phyloP scores from a whole-genome alignment of 345 rosid genomes.

The Euphorbia lathyris region DNA sequence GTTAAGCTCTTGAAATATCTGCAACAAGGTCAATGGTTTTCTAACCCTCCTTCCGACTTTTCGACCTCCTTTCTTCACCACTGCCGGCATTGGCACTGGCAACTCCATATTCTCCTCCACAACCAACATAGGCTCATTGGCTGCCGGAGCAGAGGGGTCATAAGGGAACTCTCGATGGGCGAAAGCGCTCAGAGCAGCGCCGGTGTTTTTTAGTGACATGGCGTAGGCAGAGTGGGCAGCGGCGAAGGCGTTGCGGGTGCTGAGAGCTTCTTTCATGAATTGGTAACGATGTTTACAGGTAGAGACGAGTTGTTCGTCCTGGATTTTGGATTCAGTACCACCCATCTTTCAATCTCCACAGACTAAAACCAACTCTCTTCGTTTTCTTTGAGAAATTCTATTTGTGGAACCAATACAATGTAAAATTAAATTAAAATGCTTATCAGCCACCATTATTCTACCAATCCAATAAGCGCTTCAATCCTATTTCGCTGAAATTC shows the following conservation, averaged over 20 bases:
- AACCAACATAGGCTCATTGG: neutral
- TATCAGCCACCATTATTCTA: no score
- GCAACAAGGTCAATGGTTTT: constrained; percentile 35
- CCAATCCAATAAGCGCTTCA: no score
- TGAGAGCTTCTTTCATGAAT: constrained; percentile 69
- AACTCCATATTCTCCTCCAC: constrained; percentile 21
- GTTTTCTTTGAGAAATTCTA: no score
- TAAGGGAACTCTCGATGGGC: constrained; percentile 57
- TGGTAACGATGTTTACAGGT: constrained; percentile 74
- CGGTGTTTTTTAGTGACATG: constrained; percentile 76
- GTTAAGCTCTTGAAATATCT: constrained; percentile 67
- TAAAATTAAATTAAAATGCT: no score
- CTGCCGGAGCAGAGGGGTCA: neutral
- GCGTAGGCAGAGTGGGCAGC: constrained; percentile 85
- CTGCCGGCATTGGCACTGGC: constrained; percentile 25
- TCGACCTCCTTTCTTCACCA: constrained; percentile 33
- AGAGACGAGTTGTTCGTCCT: constrained; percentile 80
- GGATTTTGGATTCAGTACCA: constrained; percentile 87
- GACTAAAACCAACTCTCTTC: no score
- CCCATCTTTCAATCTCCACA: constrained; percentile 50
- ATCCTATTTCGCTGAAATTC: no score
- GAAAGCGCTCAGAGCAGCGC: constrained; percentile 89
- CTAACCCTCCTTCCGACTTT: constrained; percentile 16
- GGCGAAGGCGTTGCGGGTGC: constrained; percentile 83
- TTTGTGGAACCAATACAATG: no score